Evolutionary conservation across 106 monocot species (phyloP), one percentile per base, ranked within the genome.

Genomic region (Narthecium ossifragum): DNA sequence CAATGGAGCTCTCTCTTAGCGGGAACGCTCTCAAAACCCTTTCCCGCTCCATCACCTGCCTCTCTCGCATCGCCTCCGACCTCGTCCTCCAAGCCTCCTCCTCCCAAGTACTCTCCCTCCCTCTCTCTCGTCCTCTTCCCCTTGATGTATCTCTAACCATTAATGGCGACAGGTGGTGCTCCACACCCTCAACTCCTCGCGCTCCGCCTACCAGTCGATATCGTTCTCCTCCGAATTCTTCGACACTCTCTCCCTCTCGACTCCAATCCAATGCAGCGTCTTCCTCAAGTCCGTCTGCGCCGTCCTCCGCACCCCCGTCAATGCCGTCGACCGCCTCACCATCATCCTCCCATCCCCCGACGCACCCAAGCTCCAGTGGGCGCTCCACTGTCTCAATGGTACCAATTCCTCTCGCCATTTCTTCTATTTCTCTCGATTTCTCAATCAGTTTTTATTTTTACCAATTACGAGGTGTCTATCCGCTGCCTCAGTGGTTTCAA

Each of bases 21-120:
- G 90, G 90, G 33, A 84, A 70, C 78, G 61, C 80, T 8, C 75
- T 96, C 54, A 80, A 73, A 61, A 84, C 86, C 58, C 75, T 96
- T 74, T 51, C 48, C 51, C 90, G 96, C 60, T 80, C 73, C 76
- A 39, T 90, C 69, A 84, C 78, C 28, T 86, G 80, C 81, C 84
- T 96, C 46, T 77, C 96, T 27, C 90, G 96, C 67, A 33, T 90
- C 80, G 96, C 86, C 62, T 67, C 81, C 65, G 96, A 96, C 55
- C 83, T 90, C 74, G 81, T 90, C 53, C 45, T 90, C 62, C 82
- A 77, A 28, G 79, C 71, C 20, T 82, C 82, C 36, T 51, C 74
- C 18, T 76, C 84, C 59, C 73, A 88, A 79, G 93, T 84, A 2
- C 18, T 32, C 48, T 33, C 20, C 30, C 54, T 2, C 24, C 2